These are phyloP conservation scores for Hibiscus mutabilis DNA, from an alignment of 345 rosid species.

Conservation along the genomic window DNA sequence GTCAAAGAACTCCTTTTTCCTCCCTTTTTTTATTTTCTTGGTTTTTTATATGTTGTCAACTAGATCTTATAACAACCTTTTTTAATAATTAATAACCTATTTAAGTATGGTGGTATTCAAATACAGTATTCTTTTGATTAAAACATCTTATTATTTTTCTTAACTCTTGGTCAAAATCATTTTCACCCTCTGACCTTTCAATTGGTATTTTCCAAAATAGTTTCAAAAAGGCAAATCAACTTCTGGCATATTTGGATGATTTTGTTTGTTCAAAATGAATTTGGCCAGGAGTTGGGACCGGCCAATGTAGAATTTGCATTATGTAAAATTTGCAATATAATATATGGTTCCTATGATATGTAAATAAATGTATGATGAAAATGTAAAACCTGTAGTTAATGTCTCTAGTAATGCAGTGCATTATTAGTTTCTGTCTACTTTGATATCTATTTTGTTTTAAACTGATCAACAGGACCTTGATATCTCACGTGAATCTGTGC, in stretches of 20 bases:
- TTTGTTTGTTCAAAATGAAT: neutral
- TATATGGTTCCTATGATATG: neutral
- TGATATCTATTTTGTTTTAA: slow-evolving; percentile 5
- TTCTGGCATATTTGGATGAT: neutral
- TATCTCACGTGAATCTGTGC: slow-evolving; percentile 61
- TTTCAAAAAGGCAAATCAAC: neutral
- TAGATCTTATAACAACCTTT: neutral
- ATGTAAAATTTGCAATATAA: neutral
- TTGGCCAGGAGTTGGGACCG: neutral
- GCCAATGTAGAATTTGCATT: neutral
- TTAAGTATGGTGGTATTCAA: neutral
- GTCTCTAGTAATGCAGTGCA: neutral
- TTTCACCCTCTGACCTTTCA: neutral
- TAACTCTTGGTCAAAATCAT: neutral
- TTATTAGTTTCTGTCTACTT: slow-evolving; percentile 3
- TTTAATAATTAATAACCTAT: neutral
- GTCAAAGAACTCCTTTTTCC: neutral
- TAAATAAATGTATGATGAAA: neutral
- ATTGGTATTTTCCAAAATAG: neutral
- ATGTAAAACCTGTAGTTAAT: neutral
- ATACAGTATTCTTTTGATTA: neutral
- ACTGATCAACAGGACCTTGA: slow-evolving; percentile 64
- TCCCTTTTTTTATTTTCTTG: neutral
- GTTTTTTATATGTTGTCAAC: neutral
- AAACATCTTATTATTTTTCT: neutral